Evolutionary conservation across 306 rosid genomes (phyloP), one percentile per base, ranked within the genome.

Genomic region (Oemleria cerasiformis): DNA sequence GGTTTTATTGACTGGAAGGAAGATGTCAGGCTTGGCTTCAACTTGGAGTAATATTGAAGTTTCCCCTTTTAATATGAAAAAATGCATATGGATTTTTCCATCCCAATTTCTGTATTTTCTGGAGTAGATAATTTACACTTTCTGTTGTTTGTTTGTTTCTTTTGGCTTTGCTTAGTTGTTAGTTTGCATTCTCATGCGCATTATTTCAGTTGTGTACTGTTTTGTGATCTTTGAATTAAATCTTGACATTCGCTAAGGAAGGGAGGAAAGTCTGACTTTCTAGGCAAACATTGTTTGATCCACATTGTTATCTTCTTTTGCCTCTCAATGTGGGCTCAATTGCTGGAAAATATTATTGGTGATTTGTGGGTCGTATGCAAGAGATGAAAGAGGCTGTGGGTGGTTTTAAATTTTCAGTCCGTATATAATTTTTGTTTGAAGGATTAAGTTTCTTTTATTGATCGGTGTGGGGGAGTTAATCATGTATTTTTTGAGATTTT

Each of bases 401-500:
- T 53, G 57, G 57, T n/a, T 53, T 8, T 19, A 51, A 51, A 51
- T 51, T 19, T 51, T 30, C 36, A 30, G 36, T 30, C 57, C 13
- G 4, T 11, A n/a, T 7, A 7, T 53, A 53, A n/a, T 4, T 53
- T 53, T 53, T 30, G 3, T n/a, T 53, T 23, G 1, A 48, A 7
- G 7, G 53, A 12, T 7, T 53, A 53, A 9, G 4, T n/a, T 53
- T 53, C 57, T 40, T 40, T 39, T 40, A 53, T 54, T 39, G 14
- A 8, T 57, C n/a, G 59, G 34, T 17, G 9, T 11, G 12, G 20
- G 50, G 61, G 2, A 11, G 19, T 14, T 39, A 20, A 30, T 30
- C 36, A 30, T 30, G 36, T 30, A 30, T 30, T 30, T 30, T 30
- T 30, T 30, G 67, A 8, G 70, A 34, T 67, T 72, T 70, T 75